Percentiles rank a stretch among this genome's conserved stretches.
Conservation (phyloP, 495 filamentous ascomycete genomes). For the Xylaria longipes region DNA sequence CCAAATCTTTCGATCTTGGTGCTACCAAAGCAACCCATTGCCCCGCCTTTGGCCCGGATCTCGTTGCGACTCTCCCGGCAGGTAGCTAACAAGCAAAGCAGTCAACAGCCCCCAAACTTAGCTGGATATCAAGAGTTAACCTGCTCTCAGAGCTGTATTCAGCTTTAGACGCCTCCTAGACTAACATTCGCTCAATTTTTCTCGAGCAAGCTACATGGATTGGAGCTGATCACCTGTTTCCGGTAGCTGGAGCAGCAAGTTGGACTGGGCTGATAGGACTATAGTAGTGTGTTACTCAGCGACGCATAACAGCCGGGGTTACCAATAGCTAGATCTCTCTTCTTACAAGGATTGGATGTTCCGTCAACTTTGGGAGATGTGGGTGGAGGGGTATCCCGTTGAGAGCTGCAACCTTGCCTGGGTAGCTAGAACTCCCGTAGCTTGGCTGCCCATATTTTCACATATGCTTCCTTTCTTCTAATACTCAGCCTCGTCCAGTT, state of each 20-base stretch:
- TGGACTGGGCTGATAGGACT: conserved; percentile 12
- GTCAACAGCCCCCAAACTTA: background rate
- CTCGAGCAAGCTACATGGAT: background rate
- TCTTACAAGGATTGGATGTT: conserved; percentile 23
- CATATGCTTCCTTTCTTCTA: conserved; percentile 7
- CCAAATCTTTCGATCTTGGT: conserved; percentile 8
- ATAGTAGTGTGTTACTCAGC: conserved; percentile 10
- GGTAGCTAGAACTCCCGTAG: conserved; percentile 13
- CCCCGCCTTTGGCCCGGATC: conserved; percentile 2
- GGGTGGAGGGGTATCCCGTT: conserved; percentile 14
- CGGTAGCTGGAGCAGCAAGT: conserved; percentile 10
- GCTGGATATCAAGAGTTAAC: background rate
- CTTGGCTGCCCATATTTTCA: conserved; percentile 9
- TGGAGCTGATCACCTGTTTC: background rate
- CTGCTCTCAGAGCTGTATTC: background rate
- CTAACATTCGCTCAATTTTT: background rate
- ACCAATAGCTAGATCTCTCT: conserved; percentile 1
- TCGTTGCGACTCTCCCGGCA: background rate
- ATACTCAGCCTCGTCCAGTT: conserved; percentile 24
- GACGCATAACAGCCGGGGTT: conserved; percentile 18
- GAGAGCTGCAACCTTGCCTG: conserved; percentile 21
- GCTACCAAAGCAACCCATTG: conserved; percentile 10
- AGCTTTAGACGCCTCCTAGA: background rate
- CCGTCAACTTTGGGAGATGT: conserved; percentile 3
- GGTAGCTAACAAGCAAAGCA: conserved; percentile 10